Evolutionary conservation across 108 stramenopile species (phyloP), one percentile per base, ranked within the genome.

Genomic region (Cyclotella sp.): DNA sequence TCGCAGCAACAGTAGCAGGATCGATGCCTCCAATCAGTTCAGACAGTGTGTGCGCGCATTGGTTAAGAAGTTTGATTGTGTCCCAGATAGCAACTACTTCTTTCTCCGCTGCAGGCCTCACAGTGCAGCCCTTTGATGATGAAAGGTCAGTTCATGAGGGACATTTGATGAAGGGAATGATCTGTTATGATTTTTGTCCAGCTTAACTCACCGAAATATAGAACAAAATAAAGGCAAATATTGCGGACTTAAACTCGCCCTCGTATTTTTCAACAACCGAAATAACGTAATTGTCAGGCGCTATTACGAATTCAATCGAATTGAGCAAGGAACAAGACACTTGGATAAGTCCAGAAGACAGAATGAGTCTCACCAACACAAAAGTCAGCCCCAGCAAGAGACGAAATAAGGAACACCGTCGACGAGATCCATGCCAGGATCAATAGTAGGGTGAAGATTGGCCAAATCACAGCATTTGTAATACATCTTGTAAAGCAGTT

Each of bases 301-400:
- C 63, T 64, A 21, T 45, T 0, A 19, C 1, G 26, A n/a, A 9
- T 40, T 5, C 34, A 64, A 44, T 12, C 12, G 34, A 61, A 39
- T 21, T 24, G 22, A 39, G 60, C n/a, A 14, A 61, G 30, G 14
- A 15, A 13, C 6, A 30, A 0, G 3, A 21, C 21, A 19, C 0
- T 45, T 26, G 21, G 21, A 9, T 45, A 22, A 64, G 22, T 16
- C 9, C 43, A 22, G 0, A 19, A 26, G 10, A 10, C 1, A 45
- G 12, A 64, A 45, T 26, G 7, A 27, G 26, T 21, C 63, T 64
- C 63, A 64, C 54, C 21, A 63, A 72, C 62, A 54, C 81, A 82
- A 30, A 82, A 82, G 57, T 82, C 81, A 21, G 74, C 30, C 0
- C 81, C 81, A n/a, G 81, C 75, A 9, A 82, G 75, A 29, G 70